Percentiles rank a stretch among this genome's conserved stretches.
These are phyloP conservation scores for Dactylellina haptotyla DNA, from an alignment of 2,329 filamentous ascomycete genomes.

Conservation along the genomic window DNA sequence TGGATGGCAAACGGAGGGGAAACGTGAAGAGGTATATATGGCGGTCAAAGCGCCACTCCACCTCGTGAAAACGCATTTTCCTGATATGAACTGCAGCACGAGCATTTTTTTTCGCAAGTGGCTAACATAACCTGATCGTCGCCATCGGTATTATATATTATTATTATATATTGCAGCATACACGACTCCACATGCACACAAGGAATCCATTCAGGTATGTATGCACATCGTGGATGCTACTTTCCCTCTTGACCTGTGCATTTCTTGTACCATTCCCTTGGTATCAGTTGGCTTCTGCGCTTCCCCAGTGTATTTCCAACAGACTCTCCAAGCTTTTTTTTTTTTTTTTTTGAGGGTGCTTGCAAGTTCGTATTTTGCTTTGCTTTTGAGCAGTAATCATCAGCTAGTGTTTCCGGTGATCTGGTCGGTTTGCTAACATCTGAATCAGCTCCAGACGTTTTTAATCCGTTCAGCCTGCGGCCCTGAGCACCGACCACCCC, in stretches of 20 bases:
- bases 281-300: slow-evolving; percentile 35
- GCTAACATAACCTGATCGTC: slow-evolving; percentile 1
- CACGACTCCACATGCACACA: neutral
- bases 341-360: neutral
- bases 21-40: neutral
- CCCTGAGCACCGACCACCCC: slow-evolving; percentile 4
- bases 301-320: slow-evolving; percentile 3
- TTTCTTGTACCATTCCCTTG: slow-evolving; percentile 45
- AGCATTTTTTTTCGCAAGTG: slow-evolving; percentile 26
- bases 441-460: slow-evolving; percentile 1
- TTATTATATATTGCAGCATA: neutral
- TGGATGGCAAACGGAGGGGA: slow-evolving; percentile 15
- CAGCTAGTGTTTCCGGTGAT: slow-evolving; percentile 15
- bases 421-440: slow-evolving; percentile 8
- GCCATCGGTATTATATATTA: neutral
- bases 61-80: too few species aligned
- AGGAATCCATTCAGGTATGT: slow-evolving; percentile 28
- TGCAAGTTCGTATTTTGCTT: neutral
- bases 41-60: too few species aligned
- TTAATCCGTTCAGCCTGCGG: neutral
- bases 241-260: slow-evolving; percentile 9
- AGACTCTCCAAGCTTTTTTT: neutral
- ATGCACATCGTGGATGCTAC: slow-evolving; percentile 11
- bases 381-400: neutral
- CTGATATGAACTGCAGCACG: too few species aligned